Percentiles rank a stretch among this genome's conserved stretches.
These are phyloP conservation scores for Akanthomyces uredinophilus DNA, from an alignment of 2,329 filamentous ascomycete species.

Conservation along the genomic window DNA sequence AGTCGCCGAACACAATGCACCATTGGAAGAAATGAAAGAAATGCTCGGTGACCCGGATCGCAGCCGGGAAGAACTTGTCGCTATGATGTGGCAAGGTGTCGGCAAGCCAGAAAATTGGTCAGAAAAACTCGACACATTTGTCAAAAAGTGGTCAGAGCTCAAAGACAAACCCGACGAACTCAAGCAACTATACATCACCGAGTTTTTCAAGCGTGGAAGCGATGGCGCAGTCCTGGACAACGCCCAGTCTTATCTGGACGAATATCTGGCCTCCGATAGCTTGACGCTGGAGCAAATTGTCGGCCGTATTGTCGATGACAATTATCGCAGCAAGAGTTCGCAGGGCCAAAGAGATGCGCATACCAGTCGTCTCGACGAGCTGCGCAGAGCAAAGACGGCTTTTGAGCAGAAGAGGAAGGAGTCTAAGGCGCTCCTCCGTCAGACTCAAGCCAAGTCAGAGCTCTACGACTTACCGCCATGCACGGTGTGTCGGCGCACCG, in stretches of 20 bases:
- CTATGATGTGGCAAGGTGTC: constrained; percentile 32
- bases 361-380: constrained; percentile 38
- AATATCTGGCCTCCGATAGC: constrained; percentile 24
- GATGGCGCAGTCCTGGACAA: constrained; percentile 29
- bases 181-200: constrained; percentile 35
- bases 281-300: constrained; percentile 31
- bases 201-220: constrained; percentile 36
- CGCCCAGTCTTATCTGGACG: constrained; percentile 37
- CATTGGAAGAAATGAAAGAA: constrained; percentile 29
- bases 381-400: constrained; percentile 43
- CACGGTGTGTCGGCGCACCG: constrained; percentile 31
- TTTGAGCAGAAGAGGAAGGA: constrained; percentile 41
- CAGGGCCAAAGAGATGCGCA: constrained; percentile 35
- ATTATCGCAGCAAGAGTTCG: constrained; percentile 26
- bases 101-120: constrained; percentile 31
- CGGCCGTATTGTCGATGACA: constrained; percentile 28
- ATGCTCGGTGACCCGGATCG: constrained; percentile 35
- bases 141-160: constrained; percentile 28
- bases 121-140: constrained; percentile 29
- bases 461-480: constrained; percentile 37
- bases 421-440: constrained; percentile 31
- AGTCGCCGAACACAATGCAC: constrained; percentile 24
- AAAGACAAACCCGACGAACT: constrained; percentile 28
- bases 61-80: constrained; percentile 32
- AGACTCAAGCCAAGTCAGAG: constrained; percentile 28